Evolutionary conservation across 305 asterid genomes (phyloP).

Genomic region (Petunia hybrid): DNA sequence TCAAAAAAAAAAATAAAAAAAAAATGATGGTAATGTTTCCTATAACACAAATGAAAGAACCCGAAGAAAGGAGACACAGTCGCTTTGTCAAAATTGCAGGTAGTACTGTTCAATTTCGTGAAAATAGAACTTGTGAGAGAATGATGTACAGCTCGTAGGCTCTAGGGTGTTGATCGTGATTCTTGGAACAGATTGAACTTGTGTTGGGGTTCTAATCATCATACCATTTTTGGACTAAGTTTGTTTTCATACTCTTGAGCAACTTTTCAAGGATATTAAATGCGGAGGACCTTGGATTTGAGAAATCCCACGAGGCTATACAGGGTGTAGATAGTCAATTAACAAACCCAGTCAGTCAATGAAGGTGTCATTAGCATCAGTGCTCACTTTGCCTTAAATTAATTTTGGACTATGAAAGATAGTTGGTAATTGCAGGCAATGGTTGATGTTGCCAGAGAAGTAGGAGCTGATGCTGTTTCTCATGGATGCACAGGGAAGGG

Average conservation of each 20-base stretch:
- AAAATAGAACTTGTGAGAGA: constrained; percentile 27
- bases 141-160: neutral
- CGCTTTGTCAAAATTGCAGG: neutral
- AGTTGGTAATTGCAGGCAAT: constrained; percentile 68
- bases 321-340: neutral
- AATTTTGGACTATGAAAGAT: neutral
- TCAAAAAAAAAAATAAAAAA: too few relatives aligned
- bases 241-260: neutral
- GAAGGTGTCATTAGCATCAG: neutral
- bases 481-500: constrained; percentile 99
- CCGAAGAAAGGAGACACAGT: neutral
- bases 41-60: neutral
- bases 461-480: constrained; percentile 98
- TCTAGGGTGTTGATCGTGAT: constrained; percentile 5
- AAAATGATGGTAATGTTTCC: neutral
- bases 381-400: neutral
- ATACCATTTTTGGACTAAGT: constrained; percentile 17
- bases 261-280: neutral
- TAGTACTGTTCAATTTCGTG: neutral
- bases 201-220: neutral
- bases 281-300: neutral
- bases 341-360: constrained; percentile 4
- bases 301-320: neutral
- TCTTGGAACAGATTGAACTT: neutral
- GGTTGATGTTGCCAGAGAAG: constrained; percentile 98